phyloP scores from a whole-genome alignment of 2,329 filamentous ascomycete species.

The Trichothecium roseum region DNA sequence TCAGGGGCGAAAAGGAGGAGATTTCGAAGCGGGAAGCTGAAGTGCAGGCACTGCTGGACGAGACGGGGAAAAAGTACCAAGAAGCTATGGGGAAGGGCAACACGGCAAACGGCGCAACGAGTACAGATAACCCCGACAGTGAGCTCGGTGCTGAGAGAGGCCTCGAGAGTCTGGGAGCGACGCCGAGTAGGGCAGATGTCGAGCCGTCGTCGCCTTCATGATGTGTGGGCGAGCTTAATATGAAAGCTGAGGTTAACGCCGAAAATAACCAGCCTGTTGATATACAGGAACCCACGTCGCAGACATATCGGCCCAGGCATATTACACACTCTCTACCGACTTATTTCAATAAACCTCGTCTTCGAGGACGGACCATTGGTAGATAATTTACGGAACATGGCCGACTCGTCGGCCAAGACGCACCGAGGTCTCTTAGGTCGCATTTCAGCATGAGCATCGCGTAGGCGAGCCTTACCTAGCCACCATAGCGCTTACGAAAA shows the following conservation, averaged over 20 bases:
- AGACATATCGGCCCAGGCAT: too few relatives aligned
- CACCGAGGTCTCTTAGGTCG: too few relatives aligned
- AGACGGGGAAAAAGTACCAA: slow-evolving; percentile 60
- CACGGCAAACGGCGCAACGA: slow-evolving; percentile 6
- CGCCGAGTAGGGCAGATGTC: slow-evolving; percentile 14
- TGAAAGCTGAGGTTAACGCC: neutral
- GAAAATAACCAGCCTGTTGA: too few relatives aligned
- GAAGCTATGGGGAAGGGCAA: slow-evolving; percentile 26
- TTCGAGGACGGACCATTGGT: too few relatives aligned
- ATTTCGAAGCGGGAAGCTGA: slow-evolving; percentile 62
- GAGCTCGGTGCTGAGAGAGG: slow-evolving; percentile 21
- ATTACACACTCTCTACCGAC: too few relatives aligned
- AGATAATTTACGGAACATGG: too few relatives aligned
- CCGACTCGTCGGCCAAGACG: too few relatives aligned
- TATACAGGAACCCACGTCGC: too few relatives aligned
- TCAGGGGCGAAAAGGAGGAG: slow-evolving; percentile 58
- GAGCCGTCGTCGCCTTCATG: slow-evolving; percentile 6
- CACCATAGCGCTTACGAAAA: too few relatives aligned
- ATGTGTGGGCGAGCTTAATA: slow-evolving; percentile 11
- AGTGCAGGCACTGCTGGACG: slow-evolving; percentile 70
- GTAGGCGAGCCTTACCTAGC: too few relatives aligned
- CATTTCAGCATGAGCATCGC: too few relatives aligned
- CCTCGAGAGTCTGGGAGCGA: slow-evolving; percentile 23
- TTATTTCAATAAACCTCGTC: too few relatives aligned
- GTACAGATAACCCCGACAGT: slow-evolving; percentile 6